phyloP scores from a whole-genome alignment of 1,139 yeast genomes.

The Blastobotrys proliferans region DNA sequence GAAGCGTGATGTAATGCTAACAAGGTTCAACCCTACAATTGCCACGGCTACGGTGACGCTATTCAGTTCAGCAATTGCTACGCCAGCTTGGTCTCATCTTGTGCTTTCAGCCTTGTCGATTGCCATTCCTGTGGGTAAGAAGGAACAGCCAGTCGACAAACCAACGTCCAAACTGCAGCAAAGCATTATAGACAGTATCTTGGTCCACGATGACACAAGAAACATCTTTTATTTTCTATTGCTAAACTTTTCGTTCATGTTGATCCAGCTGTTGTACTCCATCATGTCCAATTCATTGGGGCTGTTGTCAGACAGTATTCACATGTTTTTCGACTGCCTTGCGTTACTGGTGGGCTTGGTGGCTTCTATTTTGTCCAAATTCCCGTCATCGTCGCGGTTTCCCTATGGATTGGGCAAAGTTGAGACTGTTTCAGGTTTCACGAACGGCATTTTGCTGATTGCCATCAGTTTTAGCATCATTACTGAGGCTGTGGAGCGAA shows the following conservation, averaged over 20 bases:
- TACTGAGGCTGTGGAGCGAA: slow-evolving; percentile 80
- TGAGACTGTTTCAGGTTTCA: slow-evolving; percentile 90
- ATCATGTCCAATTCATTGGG: slow-evolving; percentile 91
- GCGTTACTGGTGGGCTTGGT: slow-evolving; percentile 85
- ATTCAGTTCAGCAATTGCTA: slow-evolving; percentile 21
- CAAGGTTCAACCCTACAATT: slow-evolving; percentile 31
- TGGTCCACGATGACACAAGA: slow-evolving; percentile 65
- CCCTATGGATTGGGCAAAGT: slow-evolving; percentile 86
- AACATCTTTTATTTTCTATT: slow-evolving; percentile 85
- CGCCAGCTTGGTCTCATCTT: slow-evolving; percentile 19
- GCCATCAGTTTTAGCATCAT: slow-evolving; percentile 88
- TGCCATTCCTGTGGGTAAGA: slow-evolving; percentile 19
- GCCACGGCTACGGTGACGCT: slow-evolving; percentile 24
- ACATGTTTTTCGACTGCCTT: slow-evolving; percentile 92
- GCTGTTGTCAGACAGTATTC: slow-evolving; percentile 84
- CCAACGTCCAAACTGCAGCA: slow-evolving; percentile 12
- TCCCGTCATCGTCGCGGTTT: slow-evolving; percentile 61
- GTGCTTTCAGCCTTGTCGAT: slow-evolving; percentile 20
- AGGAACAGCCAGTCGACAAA: slow-evolving; percentile 4
- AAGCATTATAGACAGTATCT: slow-evolving; percentile 36
- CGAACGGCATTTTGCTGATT: slow-evolving; percentile 81
- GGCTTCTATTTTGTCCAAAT: slow-evolving; percentile 65
- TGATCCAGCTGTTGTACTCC: slow-evolving; percentile 85
- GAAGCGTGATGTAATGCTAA: slow-evolving; percentile 32
- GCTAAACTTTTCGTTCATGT: slow-evolving; percentile 88